Percentiles rank a stretch among this genome's conserved stretches.
Evolutionary conservation across 1,139 yeast species (phyloP).

Genomic region (Debaryomyces singareniensis): DNA sequence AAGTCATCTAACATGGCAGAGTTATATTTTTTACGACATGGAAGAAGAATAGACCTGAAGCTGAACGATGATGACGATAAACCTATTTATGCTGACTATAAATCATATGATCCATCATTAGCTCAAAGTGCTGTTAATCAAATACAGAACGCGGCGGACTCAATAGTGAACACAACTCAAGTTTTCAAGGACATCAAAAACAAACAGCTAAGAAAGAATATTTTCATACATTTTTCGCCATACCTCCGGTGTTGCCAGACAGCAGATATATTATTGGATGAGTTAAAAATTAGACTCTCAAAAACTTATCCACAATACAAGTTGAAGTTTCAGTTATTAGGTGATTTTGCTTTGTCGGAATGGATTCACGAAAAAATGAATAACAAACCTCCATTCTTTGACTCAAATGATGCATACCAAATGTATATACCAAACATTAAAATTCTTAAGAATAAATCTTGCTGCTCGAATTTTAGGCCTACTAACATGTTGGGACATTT

Average conservation of each 20-base stretch:
- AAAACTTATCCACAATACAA: constrained; percentile 26
- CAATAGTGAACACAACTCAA: constrained; percentile 19
- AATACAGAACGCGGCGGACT: constrained; percentile 23
- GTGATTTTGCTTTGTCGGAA: constrained; percentile 43
- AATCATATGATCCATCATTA: constrained; percentile 36
- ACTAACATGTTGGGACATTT: constrained; percentile 42
- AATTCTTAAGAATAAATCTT: constrained; percentile 26
- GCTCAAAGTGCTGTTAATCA: constrained; percentile 25
- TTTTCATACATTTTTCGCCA: constrained; percentile 40
- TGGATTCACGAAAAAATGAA: constrained; percentile 45
- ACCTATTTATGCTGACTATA: constrained; percentile 25
- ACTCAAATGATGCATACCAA: constrained; percentile 42
- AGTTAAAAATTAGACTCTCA: constrained; percentile 19
- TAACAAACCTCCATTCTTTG: constrained; percentile 38
- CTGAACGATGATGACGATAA: constrained; percentile 17
- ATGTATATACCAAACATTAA: constrained; percentile 44
- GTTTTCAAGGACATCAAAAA: constrained; percentile 16
- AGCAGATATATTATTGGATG: constrained; percentile 34
- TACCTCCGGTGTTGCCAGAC: constrained; percentile 42
- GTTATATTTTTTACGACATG: constrained; percentile 42
- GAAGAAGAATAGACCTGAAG: constrained; percentile 39
- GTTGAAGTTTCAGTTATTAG: constrained; percentile 33
- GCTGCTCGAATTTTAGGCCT: constrained; percentile 40
- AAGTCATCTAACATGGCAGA: constrained; percentile 35
- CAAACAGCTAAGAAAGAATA: constrained; percentile 22